Base-by-base conservation (phyloP, 2,329 filamentous ascomycete species). In the Cryoendolithus antarcticus region DNA sequence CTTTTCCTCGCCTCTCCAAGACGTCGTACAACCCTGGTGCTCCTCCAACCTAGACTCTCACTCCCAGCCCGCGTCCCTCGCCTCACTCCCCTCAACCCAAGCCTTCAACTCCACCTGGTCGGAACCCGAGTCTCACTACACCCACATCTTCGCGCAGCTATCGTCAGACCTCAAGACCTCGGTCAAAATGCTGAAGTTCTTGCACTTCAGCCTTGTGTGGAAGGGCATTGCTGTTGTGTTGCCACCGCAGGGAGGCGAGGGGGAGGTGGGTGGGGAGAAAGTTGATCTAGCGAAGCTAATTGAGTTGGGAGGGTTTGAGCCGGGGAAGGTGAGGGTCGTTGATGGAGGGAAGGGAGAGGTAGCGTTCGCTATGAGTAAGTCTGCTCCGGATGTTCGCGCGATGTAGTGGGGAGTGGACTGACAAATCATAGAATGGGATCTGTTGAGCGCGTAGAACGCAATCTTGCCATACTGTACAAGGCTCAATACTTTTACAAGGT, bases 231-330 rank as follows among this genome's bases (percentile, higher is more conserved):
- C 40, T 19, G 32, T 42, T 8, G n/a, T 42, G 8, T 10, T 38
- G 32, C 32, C 32, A 19, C 35, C 40, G 12, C 34, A 42, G 13
- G 35, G 31, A 9, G 39, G 39, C 11, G 30, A 37, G 13, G 39
- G 39, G 9, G 30, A 37, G 13, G 36, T 42, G 15, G 36, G 35
- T 7, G 40, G 35, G 4, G 40, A 42, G 40, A 34, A 35, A 19
- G 36, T 38, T 4, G 34, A 42, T 11, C 27, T 38, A 12, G 30
- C 28, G 11, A 34, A 21, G 15, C 31, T 42, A 30, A 36, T 42
- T 32, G 40, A 42, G 31, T 28, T 38, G 32, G 40, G 35, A 10
- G 36, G 40, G n/a, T 42, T 42, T 13, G 40, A 42, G 40, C 31
- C 35, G 4, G 40, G 40, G 27, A 37, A 38, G 24, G 12, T 42